Base-by-base conservation (phyloP, 2,329 filamentous ascomycete species). In the Cladosporium colombiae region DNA sequence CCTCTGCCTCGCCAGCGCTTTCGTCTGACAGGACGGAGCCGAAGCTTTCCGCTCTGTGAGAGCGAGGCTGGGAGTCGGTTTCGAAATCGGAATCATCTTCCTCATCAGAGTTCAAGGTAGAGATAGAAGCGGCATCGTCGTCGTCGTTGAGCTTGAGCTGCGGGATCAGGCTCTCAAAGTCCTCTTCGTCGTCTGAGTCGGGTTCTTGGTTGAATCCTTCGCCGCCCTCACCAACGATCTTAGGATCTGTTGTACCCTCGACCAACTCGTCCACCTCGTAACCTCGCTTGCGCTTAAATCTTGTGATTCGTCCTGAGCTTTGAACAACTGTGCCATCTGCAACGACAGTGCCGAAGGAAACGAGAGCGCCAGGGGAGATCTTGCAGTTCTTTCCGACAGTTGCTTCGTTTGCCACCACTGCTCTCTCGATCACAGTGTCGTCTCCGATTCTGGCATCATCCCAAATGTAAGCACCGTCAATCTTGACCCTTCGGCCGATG, bases 391-490 rank as follows among this genome's bases (percentile, higher is more conserved):
- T 89, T 25, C 93, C 93, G 64, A 99, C 80, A 1, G 84, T 81
- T 21, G 85, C 90, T 56, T 87, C 86, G 72, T 89, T 88, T 5
- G 91, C 95, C 63, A 99, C 81, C 50, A 99, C 87, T 1, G 92
- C 89, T 69, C 88, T 85, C 10, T 85, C 83, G 57, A 99, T 81
- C 27, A 85, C 85, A 18, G 89, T 84, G 23, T 88, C 89, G 74
- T 97, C 92, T 1, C 88, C 90, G 70, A 99, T 87, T 5, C 85
- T 85, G 0, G 88, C 88, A 71, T 93, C 86, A 72, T 97, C 92
- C 93, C 94, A 98, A 69, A 99, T 87, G 72, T 92, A 94, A 25
- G 91, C 90, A 70, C 92, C 85, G 57, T 91, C 85, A 67, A 99
- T 87, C 44, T 83, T 85, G 31, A 95, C 93, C 70, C 95, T 91